Evolutionary conservation across 441 rosid species (phyloP).

Genomic region (Arabidopsis lyrata): DNA sequence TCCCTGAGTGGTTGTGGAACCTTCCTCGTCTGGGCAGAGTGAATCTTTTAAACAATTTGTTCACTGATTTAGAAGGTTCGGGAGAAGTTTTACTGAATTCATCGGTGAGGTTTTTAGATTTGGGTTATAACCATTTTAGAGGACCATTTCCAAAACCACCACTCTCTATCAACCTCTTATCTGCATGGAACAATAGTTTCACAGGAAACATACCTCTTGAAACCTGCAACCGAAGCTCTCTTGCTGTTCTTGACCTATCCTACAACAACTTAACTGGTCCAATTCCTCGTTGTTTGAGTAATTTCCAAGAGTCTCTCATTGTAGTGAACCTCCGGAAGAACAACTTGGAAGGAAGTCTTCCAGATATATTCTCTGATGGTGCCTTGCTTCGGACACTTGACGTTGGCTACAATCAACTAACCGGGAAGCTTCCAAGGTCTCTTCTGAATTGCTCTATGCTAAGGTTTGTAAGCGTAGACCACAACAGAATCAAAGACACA

Average conservation of each 20-base stretch:
- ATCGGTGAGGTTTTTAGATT: slow-evolving; percentile 12
- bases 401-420: slow-evolving; percentile 48
- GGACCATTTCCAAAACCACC: slow-evolving; percentile 34
- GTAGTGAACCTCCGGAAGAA: background rate
- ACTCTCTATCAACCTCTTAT: slow-evolving; percentile 39
- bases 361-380: background rate
- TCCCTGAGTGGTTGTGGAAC: background rate
- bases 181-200: slow-evolving; percentile 49
- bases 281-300: slow-evolving; percentile 12
- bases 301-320: background rate
- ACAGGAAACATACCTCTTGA: slow-evolving; percentile 50
- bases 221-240: slow-evolving; percentile 46
- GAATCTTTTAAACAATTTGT: slow-evolving; percentile 25
- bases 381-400: slow-evolving; percentile 49
- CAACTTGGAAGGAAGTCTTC: background rate
- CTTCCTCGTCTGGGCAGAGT: slow-evolving; percentile 1
- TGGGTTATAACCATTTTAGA: background rate
- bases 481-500: slow-evolving; percentile 52
- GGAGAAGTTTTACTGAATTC: slow-evolving; percentile 14
- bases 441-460: slow-evolving; percentile 47
- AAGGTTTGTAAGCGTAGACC: slow-evolving; percentile 60
- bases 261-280: slow-evolving; percentile 2
- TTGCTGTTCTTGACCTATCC: slow-evolving; percentile 32
- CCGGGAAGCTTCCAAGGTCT: slow-evolving; percentile 56
- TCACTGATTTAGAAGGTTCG: slow-evolving; percentile 37